Base-by-base conservation (phyloP, 2,329 filamentous ascomycete genomes). In the Conoideocrella luteorostrata region DNA sequence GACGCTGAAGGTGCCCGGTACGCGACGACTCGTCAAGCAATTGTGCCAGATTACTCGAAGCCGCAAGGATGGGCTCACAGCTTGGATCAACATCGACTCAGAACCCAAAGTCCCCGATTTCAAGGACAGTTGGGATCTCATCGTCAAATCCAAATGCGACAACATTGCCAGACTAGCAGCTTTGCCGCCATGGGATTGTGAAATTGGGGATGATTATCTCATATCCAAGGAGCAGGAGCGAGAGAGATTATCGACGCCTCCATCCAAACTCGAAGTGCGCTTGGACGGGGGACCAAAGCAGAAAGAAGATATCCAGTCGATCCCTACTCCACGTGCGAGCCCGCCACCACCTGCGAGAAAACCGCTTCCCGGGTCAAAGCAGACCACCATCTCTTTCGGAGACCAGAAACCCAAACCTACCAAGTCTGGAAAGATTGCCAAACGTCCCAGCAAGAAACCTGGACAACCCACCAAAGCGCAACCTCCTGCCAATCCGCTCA, bases 81-180 rank as follows among this genome's bases (percentile, higher is more conserved):
- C 94, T 39, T 98, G 91, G 88, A 87, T 98, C 65, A 97, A 97
- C 64, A 80, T 88, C 43, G 89, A 95, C 47, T 74, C 86, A 0
- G 86, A 88, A 52, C 93, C 93, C 1, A 77, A 82, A 34, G 84
- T 86, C 17, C 82, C 80, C 51, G 89, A 96, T 46, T 83, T 97
- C 50, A 90, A 91, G 59, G 85, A 94, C 50, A 89, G 88, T 57
- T 98, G 90, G 85, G 93, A 98, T 63, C 68, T 96, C 47, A 80
- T 97, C 15, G 85, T 98, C 28, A 82, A 81, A 51, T 90, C 88
- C 17, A 85, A 86, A 55, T 93, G 88, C 59, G 93, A 98, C 60
- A 82, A 89, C 50, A 84, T 98, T 30, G 93, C 93, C 17, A 75
- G 75, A 39, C 70, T 88, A 30, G 85, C 82, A 13, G 78, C 78